Evolutionary conservation across 1,284 basidiomycete species (phyloP), one percentile per base, ranked within the genome.

Genomic region (Pterulicium gracile): DNA sequence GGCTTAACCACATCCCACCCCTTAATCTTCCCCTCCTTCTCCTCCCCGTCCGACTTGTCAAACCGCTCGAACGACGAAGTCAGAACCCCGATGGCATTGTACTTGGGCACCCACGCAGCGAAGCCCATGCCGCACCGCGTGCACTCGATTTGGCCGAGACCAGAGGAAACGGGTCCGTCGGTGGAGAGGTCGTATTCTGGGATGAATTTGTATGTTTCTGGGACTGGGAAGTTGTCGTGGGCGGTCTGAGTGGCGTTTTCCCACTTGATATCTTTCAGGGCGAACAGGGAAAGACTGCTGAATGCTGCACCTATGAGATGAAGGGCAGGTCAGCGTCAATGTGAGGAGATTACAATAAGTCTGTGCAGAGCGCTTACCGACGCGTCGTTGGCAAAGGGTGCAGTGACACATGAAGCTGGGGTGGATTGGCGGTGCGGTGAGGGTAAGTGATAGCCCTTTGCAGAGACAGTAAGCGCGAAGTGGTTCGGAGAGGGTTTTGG

Each of bases 1-100:
- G 39, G 39, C 39, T 41, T 41, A 17, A 41, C 10, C 7, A 41
- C 7, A 41, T 41, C 39, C 39, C 39, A 41, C 7, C 39, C 39
- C 19, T 15, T 41, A 17, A 41, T 17, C 19, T 41, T 41, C 19
- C 39, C 39, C 18, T 7, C 39, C 13, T n/a, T n/a, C 39, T 41
- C 19, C 19, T 41, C 18, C 18, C 39, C 19, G 18, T 10, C 39
- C 18, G 27, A 7, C 7, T 7, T n/a, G 27, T 32, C 27, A n/a
- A 10, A 32, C n/a, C 27, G 7, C 27, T 32, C 27, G n/a, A 32
- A 32, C 7, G 27, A 7, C 27, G 27, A 10, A 32, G 27, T 10
- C 10, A 32, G n/a, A n/a, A 32, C 10, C n/a, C 10, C 27, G 27
- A 7, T 10, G 27, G 27, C 27, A 7, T 32, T 7, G 10, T 10